Evolutionary conservation across 805 yeast genomes (phyloP).

Genomic region (Lachancea dasiensis): DNA sequence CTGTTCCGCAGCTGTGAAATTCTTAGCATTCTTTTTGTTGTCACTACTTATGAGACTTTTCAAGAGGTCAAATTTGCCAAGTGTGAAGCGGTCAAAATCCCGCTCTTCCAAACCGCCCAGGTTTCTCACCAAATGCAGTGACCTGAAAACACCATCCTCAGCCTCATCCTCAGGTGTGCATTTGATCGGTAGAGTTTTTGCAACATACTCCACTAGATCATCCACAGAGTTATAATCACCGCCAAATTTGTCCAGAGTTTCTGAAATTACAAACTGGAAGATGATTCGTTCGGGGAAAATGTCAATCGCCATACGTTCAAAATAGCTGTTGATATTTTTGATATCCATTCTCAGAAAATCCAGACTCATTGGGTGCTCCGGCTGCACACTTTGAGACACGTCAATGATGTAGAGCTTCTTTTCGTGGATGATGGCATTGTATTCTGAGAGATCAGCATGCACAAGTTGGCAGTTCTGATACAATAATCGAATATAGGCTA

Average conservation of each 20-base stretch:
- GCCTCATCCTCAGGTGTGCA: conserved; percentile 46
- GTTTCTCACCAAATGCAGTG: conserved; percentile 69
- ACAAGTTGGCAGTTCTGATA: conserved; percentile 85
- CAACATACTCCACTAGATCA: conserved; percentile 34
- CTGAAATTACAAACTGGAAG: conserved; percentile 68
- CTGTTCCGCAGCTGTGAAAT: conserved; percentile 19
- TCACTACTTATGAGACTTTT: conserved; percentile 52
- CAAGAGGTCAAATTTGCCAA: conserved; percentile 76
- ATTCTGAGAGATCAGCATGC: conserved; percentile 96
- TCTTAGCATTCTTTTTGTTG: conserved; percentile 22
- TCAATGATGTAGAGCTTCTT: conserved; percentile 80
- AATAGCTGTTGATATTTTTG: conserved; percentile 88
- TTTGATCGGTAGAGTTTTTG: conserved; percentile 52
- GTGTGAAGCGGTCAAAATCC: conserved; percentile 72
- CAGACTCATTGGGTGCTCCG: conserved; percentile 94
- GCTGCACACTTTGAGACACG: conserved; percentile 96
- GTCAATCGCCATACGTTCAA: conserved; percentile 62
- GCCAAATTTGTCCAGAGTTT: conserved; percentile 36
- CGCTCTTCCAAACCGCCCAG: conserved; percentile 83
- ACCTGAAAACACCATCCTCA: conserved; percentile 84
- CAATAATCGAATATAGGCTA: conserved; percentile 79
- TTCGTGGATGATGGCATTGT: conserved; percentile 82
- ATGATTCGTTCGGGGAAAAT: conserved; percentile 77
- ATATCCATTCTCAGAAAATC: conserved; percentile 97
- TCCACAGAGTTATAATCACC: conserved; percentile 30